Evolutionary conservation across 2,329 filamentous ascomycete species (phyloP).

Genomic region (Sclerotinia borealis): DNA sequence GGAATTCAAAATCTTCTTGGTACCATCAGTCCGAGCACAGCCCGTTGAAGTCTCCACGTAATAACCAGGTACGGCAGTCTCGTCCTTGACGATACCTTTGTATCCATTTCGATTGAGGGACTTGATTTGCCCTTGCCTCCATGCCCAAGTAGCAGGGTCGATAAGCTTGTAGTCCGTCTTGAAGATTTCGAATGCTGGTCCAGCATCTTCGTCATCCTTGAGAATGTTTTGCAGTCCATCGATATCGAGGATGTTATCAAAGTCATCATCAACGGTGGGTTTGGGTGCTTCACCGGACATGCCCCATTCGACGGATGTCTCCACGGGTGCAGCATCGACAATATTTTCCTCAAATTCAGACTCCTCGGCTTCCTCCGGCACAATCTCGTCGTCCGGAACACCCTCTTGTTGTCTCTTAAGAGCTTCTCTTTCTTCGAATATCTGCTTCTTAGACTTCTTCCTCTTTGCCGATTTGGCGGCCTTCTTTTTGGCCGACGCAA

Average conservation of each 20-base stretch:
- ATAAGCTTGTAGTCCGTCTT: constrained; percentile 42
- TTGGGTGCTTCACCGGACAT: constrained; percentile 52
- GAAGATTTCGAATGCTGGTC: constrained; percentile 48
- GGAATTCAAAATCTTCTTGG: constrained; percentile 91
- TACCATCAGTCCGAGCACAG: constrained; percentile 83
- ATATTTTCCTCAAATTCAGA: constrained; percentile 32
- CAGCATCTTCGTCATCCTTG: constrained; percentile 63
- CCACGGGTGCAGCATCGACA: constrained; percentile 33
- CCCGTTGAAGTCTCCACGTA: constrained; percentile 85
- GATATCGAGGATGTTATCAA: constrained; percentile 57
- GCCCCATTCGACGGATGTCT: constrained; percentile 50
- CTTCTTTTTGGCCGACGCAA: constrained; percentile 49
- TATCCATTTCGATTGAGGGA: constrained; percentile 55
- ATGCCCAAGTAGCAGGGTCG: constrained; percentile 58
- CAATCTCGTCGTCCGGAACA: constrained; percentile 39
- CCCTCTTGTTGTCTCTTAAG: constrained; percentile 49
- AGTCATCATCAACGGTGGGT: constrained; percentile 61
- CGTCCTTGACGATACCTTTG: constrained; percentile 37
- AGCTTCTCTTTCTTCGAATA: constrained; percentile 61
- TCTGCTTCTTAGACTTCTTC: constrained; percentile 73
- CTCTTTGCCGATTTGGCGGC: constrained; percentile 50
- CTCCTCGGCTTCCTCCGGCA: constrained; percentile 30
- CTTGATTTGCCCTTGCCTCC: constrained; percentile 68
- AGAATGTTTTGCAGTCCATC: constrained; percentile 64
- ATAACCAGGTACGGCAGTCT: constrained; percentile 52